Percentiles rank a stretch among this genome's conserved stretches.
Evolutionary conservation across 2,329 filamentous ascomycete species (phyloP).

Genomic region (Penicillium sp.): DNA sequence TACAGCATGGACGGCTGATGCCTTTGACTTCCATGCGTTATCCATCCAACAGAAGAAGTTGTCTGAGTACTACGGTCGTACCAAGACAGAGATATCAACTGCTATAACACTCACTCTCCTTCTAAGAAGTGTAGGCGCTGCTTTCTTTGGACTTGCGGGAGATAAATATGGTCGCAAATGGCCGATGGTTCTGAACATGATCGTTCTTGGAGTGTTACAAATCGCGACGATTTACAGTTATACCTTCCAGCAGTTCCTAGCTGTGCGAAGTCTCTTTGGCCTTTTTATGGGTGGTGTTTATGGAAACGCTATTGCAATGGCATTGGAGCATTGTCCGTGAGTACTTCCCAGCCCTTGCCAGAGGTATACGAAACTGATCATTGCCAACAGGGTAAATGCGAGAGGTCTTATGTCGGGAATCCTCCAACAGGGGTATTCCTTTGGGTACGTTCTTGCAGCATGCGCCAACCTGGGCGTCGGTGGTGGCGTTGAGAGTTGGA

Average conservation of each 20-base stretch:
- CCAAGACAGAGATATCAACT: slow-evolving; percentile 73
- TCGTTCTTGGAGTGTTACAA: slow-evolving; percentile 71
- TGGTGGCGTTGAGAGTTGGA: slow-evolving; percentile 61
- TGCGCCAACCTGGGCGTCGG: slow-evolving; percentile 73
- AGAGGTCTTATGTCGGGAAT: slow-evolving; percentile 82
- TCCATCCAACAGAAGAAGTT: slow-evolving; percentile 78
- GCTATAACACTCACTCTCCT: slow-evolving; percentile 66
- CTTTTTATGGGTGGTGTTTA: slow-evolving; percentile 83
- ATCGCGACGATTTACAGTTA: slow-evolving; percentile 76
- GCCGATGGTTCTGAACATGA: slow-evolving; percentile 82
- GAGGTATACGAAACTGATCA: background rate
- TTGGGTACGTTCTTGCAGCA: slow-evolving; percentile 79
- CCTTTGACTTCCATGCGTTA: slow-evolving; percentile 82
- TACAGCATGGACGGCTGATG: slow-evolving; percentile 77
- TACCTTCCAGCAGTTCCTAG: slow-evolving; percentile 76
- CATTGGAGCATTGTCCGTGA: slow-evolving; percentile 71
- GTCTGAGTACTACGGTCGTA: slow-evolving; percentile 60
- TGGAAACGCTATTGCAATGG: slow-evolving; percentile 78
- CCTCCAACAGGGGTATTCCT: slow-evolving; percentile 78
- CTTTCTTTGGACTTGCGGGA: slow-evolving; percentile 74
- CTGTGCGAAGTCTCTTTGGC: slow-evolving; percentile 73
- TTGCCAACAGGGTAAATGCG: slow-evolving; percentile 54
- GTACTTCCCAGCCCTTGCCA: background rate
- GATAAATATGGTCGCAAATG: slow-evolving; percentile 79
- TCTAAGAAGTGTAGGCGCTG: slow-evolving; percentile 74